Conservation (phyloP, 108 stramenopile species). For the Skeletonema marinoi region DNA sequence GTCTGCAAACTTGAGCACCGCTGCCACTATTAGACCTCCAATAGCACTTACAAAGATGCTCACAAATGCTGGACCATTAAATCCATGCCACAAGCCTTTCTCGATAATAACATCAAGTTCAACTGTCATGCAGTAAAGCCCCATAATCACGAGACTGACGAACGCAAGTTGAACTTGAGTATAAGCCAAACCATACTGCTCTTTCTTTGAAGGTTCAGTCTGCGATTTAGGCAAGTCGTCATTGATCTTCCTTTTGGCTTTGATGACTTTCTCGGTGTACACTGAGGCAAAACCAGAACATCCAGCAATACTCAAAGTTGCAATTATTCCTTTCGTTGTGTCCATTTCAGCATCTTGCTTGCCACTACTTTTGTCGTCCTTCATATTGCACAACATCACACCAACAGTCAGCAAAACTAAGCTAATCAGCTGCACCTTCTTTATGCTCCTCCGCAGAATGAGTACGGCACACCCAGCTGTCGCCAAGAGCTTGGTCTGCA, state of each 20-base stretch:
- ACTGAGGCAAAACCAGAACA: constrained; percentile 95
- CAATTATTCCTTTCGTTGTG: constrained; percentile 76
- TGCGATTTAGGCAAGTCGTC: constrained; percentile 6
- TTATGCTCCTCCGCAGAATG: constrained; percentile 79
- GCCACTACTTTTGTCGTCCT: constrained; percentile 15
- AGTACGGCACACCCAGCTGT: constrained; percentile 92
- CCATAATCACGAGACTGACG: constrained; percentile 72
- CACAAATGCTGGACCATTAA: constrained; percentile 50
- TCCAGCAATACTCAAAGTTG: constrained; percentile 69
- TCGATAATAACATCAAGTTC: constrained; percentile 40
- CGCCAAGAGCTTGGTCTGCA: constrained; percentile 91
- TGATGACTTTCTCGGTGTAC: constrained; percentile 96
- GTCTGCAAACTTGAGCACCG: constrained; percentile 88
- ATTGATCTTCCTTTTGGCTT: constrained; percentile 55
- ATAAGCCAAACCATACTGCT: constrained; percentile 51
- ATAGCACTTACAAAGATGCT: constrained; percentile 50
- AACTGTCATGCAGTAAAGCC: constrained; percentile 44
- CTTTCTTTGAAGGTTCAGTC: constrained; percentile 3
- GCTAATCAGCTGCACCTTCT: constrained; percentile 75
- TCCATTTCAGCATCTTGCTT: constrained; percentile 6
- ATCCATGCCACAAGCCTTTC: constrained; percentile 50
- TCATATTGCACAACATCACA: constrained; percentile 90
- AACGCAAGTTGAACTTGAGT: constrained; percentile 69
- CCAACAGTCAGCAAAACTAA: constrained; percentile 86
- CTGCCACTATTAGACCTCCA: constrained; percentile 79